phyloP scores from a whole-genome alignment of 768 basidiomycete genomes.

The Tulasnella sp. region DNA sequence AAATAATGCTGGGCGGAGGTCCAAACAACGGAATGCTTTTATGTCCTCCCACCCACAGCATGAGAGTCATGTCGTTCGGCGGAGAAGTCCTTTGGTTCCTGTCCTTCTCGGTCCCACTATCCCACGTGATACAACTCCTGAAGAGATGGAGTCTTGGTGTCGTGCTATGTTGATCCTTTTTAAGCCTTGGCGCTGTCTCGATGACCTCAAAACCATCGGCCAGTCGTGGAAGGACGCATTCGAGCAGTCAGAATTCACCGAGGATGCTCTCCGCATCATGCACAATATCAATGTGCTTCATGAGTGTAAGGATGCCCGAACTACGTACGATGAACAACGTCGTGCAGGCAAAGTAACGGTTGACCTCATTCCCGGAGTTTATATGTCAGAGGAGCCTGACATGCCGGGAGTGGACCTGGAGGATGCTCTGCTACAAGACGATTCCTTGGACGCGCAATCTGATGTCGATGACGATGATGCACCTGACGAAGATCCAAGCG shows the following conservation, averaged over 20 bases:
- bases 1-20: not conserved
- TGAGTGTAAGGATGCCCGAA: conserved; percentile 35
- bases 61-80: not conserved
- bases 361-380: too few species aligned
- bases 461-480: too few species aligned
- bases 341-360: too few species aligned
- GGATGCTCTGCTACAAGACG: too few species aligned
- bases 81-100: conserved; percentile 24
- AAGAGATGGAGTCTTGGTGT: conserved; percentile 27
- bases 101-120: conserved; percentile 34
- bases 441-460: too few species aligned
- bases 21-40: not conserved
- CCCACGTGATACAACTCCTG: conserved; percentile 28
- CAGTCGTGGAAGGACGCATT: conserved; percentile 33
- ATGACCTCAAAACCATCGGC: conserved; percentile 26
- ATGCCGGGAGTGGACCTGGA: too few species aligned
- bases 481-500: too few species aligned
- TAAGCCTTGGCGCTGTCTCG: conserved; percentile 35
- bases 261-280: conserved; percentile 25
- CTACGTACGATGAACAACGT: too few species aligned
- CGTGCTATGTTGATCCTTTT: conserved; percentile 39
- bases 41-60: not conserved
- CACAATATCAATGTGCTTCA: conserved; percentile 39
- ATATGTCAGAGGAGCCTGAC: too few species aligned
- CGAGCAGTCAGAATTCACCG: conserved; percentile 6